Evolutionary conservation across 129 eudicot species (phyloP).

Genomic region (Solidago caesia): DNA sequence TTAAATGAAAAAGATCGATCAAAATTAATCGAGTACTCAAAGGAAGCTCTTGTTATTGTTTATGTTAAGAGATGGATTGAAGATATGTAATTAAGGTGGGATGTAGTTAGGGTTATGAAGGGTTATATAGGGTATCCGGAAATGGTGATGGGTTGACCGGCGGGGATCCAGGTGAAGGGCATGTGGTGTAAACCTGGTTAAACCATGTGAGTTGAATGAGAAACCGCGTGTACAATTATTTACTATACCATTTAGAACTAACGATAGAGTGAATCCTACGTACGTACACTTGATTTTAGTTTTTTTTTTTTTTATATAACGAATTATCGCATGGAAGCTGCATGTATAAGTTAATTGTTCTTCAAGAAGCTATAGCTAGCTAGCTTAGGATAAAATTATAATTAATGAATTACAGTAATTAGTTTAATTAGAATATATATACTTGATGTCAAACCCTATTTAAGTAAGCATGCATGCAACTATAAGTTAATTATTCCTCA

Average conservation of each 20-base stretch:
- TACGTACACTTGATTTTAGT: background rate
- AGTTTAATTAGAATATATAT: no score
- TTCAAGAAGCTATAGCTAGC: background rate
- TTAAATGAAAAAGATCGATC: background rate
- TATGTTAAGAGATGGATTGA: background rate
- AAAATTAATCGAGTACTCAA: slow-evolving; percentile 1
- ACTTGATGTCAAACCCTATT: slow-evolving; percentile 8
- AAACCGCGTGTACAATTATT: slow-evolving; percentile 15
- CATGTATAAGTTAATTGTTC: slow-evolving; percentile 21
- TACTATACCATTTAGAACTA: background rate
- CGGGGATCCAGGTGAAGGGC: slow-evolving; percentile 33
- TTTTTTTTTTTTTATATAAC: background rate
- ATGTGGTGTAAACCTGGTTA: slow-evolving; percentile 14
- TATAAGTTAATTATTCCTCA: slow-evolving; percentile 12
- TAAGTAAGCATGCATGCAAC: slow-evolving; percentile 2
- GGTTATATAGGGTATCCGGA: slow-evolving; percentile 29
- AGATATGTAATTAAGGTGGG: background rate
- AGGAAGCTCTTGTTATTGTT: background rate
- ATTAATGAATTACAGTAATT: background rate
- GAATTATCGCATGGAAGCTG: slow-evolving; percentile 29
- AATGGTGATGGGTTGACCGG: slow-evolving; percentile 33
- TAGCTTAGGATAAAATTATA: background rate
- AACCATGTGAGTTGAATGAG: slow-evolving; percentile 22
- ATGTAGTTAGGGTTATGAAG: slow-evolving; percentile 17
- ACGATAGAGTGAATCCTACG: slow-evolving; percentile 9